Evolutionary conservation across 192 early-diverging fungal genomes (phyloP), one percentile per base, ranked within the genome.

Genomic region (Entophlyctis luteolus): DNA sequence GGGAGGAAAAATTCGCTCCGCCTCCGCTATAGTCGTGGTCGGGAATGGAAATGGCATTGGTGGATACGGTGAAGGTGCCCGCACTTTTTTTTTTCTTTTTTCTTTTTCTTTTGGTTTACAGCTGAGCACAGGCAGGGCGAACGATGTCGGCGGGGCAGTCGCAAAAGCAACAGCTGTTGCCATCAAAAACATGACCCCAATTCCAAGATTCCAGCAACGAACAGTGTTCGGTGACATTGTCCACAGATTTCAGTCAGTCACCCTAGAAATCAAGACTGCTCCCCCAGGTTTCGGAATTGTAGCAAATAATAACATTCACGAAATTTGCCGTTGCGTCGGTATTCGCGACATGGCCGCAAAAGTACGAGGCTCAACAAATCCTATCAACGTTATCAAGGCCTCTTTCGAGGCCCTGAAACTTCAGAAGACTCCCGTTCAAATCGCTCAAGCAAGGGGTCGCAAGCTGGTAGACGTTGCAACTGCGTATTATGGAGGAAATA

Each of bases 381-480:
- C 93, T 2, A 92, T 99, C 91, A 99, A 99, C 75, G 94, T 99
- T 32, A 87, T 99, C 82, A 96, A 99, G 82, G 89, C 87, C 5
- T 90, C 91, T 12, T 98, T 98, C 76, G 92, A 89, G 74, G 97
- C 97, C 12, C 74, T 99, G 8, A 52, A 65, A 18, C 65, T 75
- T 16, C 97, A 99, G 79, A 86, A 83, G 68, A 75, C 84, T 4
- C 92, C 95, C 10, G 79, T 84, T 45, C 90, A 98, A 33, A 86
- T 99, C 80, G 95, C 96, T 18, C 81, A 79, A 76, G 82, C 84
- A 38, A 80, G 96, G 52, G 96, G 96, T 20, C 83, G 90, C 68
- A 91, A 89, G 36, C 76, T 99, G 42, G 77, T 89, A 20, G 95
- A 99, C 69, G 91, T 99, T 39, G 88, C 94, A 73, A 86, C 90